These are phyloP conservation scores for Coniophora puteana DNA, from an alignment of 1,284 basidiomycete genomes.

Conservation along the genomic window DNA sequence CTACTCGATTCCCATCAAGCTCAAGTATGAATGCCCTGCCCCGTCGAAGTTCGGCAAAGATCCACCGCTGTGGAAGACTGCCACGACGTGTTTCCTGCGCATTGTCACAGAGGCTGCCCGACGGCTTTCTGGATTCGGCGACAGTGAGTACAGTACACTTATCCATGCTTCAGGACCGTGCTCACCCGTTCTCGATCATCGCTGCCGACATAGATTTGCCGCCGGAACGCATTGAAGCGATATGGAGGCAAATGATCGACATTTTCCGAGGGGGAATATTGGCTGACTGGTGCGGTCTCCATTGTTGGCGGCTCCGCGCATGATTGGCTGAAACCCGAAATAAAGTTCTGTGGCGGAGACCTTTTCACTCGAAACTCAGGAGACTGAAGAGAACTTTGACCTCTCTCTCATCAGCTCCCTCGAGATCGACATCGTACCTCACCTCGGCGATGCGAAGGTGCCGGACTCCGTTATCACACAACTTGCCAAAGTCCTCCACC, in stretches of 20 bases:
- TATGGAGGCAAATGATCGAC: conserved; percentile 87
- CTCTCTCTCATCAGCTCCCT: conserved; percentile 76
- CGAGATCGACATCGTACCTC: conserved; percentile 76
- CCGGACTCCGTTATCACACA: conserved; percentile 71
- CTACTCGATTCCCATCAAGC: conserved; percentile 85
- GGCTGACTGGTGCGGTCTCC: conserved; percentile 71
- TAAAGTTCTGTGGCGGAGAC: conserved; percentile 49
- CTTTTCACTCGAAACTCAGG: conserved; percentile 61
- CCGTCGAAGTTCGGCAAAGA: conserved; percentile 85
- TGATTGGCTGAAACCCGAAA: neutral
- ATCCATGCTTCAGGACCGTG: neutral
- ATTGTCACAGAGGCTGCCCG: conserved; percentile 63
- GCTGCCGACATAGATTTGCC: conserved; percentile 43
- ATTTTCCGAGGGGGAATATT: conserved; percentile 79
- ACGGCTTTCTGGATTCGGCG: conserved; percentile 44
- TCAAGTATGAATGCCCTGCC: conserved; percentile 92
- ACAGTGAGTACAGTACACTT: conserved; percentile 33
- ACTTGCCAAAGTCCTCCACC: conserved; percentile 71
- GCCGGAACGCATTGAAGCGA: conserved; percentile 61
- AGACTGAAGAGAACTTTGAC: conserved; percentile 86
- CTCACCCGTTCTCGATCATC: conserved; percentile 1
- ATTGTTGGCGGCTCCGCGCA: neutral
- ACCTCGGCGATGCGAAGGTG: conserved; percentile 65
- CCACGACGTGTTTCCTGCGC: conserved; percentile 66
- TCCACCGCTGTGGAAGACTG: conserved; percentile 88